Conservation (phyloP, 371 early-diverging fungal species). For the Vavraia culicis region DNA sequence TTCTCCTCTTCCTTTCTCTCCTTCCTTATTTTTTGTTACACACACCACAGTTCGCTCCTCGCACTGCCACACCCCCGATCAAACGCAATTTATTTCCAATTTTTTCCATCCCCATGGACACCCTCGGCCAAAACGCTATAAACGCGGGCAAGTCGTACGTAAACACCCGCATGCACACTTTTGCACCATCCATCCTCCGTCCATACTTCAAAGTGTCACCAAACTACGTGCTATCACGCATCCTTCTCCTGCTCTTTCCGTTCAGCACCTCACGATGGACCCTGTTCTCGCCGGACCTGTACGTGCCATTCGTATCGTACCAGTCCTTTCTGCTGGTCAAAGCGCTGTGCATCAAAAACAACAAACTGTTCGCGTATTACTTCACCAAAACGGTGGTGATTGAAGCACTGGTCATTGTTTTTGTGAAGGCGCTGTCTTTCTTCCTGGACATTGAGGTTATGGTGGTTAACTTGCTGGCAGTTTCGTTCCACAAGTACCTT, state of each 20-base stretch:
- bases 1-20: too few species aligned
- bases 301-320: slow-evolving; percentile 81
- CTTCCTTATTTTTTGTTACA: too few species aligned
- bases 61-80: too few species aligned
- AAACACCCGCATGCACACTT: slow-evolving; percentile 58
- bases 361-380: slow-evolving; percentile 61
- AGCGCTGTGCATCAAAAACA: slow-evolving; percentile 51
- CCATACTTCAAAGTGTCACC: slow-evolving; percentile 83
- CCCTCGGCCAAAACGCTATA: slow-evolving; percentile 47
- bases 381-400: slow-evolving; percentile 62
- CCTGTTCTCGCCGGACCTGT: slow-evolving; percentile 62
- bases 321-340: slow-evolving; percentile 57
- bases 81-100: too few species aligned
- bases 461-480: slow-evolving; percentile 60
- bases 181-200: slow-evolving; percentile 59
- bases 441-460: slow-evolving; percentile 61
- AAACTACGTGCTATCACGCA: slow-evolving; percentile 62
- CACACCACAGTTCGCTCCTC: too few species aligned
- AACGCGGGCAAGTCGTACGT: slow-evolving; percentile 62
- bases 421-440: slow-evolving; percentile 61
- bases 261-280: slow-evolving; percentile 53
- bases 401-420: slow-evolving; percentile 53
- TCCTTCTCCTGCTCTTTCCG: slow-evolving; percentile 63
- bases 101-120: too few species aligned
- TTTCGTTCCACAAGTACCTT: slow-evolving; percentile 78